Conservation (phyloP, 176 grass and related monocot species). For the Aechmea fasciata region DNA sequence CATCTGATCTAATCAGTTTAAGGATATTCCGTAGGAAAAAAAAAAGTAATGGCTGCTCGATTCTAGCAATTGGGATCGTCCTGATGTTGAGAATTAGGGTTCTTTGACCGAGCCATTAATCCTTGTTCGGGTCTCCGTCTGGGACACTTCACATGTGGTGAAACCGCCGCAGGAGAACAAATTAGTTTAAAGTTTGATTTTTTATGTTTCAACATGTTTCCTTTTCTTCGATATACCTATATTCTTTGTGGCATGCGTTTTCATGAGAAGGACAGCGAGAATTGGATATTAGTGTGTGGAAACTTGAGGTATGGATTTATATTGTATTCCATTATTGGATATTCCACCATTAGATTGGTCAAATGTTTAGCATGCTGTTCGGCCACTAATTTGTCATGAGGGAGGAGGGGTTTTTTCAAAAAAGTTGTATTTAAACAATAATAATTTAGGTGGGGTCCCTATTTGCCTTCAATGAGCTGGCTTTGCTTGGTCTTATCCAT, state of each 20-base stretch:
- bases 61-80: no score
- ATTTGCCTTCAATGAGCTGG: neutral
- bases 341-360: neutral
- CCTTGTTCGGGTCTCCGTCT: neutral
- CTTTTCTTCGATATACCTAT: neutral
- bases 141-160: no score
- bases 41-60: no score
- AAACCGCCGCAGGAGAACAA: no score
- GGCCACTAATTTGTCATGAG: neutral
- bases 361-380: neutral
- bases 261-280: neutral
- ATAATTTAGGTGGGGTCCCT: neutral
- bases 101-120: neutral
- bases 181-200: no score
- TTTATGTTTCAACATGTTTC: no score
- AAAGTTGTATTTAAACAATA: neutral
- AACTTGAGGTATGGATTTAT: neutral
- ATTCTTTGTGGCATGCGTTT: neutral
- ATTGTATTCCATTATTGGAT: neutral
- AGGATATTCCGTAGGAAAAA: no score
- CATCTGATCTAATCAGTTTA: no score
- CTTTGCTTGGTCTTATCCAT: constrained; percentile 1
- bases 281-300: neutral
- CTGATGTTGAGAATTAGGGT: neutral
- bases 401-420: neutral